These are phyloP conservation scores for Erysimum cheiranthoides DNA, from an alignment of 345 rosid species.

Conservation along the genomic window DNA sequence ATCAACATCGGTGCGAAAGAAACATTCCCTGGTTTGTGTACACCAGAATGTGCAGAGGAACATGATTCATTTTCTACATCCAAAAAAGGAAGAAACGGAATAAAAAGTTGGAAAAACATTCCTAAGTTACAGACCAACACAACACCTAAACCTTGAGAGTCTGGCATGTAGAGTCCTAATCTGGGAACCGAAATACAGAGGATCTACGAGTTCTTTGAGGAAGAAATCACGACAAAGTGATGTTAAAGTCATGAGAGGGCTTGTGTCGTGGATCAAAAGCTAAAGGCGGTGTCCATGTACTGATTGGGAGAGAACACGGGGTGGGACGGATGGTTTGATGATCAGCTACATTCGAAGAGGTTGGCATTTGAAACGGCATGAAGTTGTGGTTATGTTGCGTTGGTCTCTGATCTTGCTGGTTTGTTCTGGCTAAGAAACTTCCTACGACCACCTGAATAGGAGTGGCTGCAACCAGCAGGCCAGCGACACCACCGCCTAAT, in stretches of 20 bases:
- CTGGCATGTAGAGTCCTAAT: neutral
- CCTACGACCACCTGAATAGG: constrained; percentile 95
- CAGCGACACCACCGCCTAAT: constrained; percentile 93
- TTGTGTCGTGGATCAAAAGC: constrained; percentile 31
- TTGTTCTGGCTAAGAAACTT: constrained; percentile 69
- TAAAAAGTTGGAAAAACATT: constrained; percentile 11
- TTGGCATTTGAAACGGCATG: constrained; percentile 43
- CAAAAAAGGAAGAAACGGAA: neutral
- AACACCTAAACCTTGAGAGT: constrained; percentile 32
- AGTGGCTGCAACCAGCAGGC: constrained; percentile 82
- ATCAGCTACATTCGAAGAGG: constrained; percentile 49
- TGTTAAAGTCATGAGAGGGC: constrained; percentile 43
- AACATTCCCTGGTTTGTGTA: neutral
- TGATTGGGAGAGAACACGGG: constrained; percentile 12
- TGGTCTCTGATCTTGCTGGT: constrained; percentile 70
- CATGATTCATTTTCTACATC: constrained; percentile 29
- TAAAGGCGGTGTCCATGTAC: constrained; percentile 34
- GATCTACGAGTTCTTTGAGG: constrained; percentile 2
- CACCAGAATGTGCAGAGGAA: neutral
- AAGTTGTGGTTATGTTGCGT: constrained; percentile 60
- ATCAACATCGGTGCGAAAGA: neutral
- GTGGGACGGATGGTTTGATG: constrained; percentile 45
- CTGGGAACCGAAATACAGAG: constrained; percentile 4
- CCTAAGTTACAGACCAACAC: constrained; percentile 34
- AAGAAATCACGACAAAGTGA: constrained; percentile 29